phyloP scores from a whole-genome alignment of 179 eudicot genomes.

The Actinidia arguta region DNA sequence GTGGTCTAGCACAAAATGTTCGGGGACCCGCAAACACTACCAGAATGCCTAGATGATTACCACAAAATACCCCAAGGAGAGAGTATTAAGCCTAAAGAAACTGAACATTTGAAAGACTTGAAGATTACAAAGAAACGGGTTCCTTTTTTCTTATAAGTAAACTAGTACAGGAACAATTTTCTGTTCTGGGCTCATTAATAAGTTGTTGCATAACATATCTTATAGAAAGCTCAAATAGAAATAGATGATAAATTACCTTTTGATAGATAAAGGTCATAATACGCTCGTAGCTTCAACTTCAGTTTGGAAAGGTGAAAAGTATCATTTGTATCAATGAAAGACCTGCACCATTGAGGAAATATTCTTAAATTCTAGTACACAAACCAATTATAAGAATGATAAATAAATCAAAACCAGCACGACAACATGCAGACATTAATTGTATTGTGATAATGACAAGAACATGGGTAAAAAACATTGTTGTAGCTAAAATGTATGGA shows the following conservation, averaged over 20 bases:
- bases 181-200: not conserved
- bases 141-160: not conserved
- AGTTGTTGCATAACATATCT: not conserved
- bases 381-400: not conserved
- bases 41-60: not conserved
- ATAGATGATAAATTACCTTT: slow-evolving; percentile 54
- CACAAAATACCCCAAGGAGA: not conserved
- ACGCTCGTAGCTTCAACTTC: slow-evolving; percentile 86
- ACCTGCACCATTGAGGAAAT: slow-evolving; percentile 59
- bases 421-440: too few relatives aligned
- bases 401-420: slow-evolving; percentile 4
- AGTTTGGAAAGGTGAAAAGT: slow-evolving; percentile 77
- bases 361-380: not conserved
- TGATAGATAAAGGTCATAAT: slow-evolving; percentile 81
- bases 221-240: not conserved
- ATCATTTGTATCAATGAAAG: slow-evolving; percentile 93
- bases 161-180: too few relatives aligned
- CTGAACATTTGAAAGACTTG: not conserved
- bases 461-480: not conserved
- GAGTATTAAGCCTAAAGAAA: not conserved
- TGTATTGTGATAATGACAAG: not conserved
- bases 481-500: too few relatives aligned
- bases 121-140: not conserved
- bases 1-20: slow-evolving; percentile 1
- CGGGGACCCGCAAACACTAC: not conserved